These are phyloP conservation scores for Barnettozyma populi DNA, from an alignment of 805 yeast genomes.

Conservation along the genomic window DNA sequence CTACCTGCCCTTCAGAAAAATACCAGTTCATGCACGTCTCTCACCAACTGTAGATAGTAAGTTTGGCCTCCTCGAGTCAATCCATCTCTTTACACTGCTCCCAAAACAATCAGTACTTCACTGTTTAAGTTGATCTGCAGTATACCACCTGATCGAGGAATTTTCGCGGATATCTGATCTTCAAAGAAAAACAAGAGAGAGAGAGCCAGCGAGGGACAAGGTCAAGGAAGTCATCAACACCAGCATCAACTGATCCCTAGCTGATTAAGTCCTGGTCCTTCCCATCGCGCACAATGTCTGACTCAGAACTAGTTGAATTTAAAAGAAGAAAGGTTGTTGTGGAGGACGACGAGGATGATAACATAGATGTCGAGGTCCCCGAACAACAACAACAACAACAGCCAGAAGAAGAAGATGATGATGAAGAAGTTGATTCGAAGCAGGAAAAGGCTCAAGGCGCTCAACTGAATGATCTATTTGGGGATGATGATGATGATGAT, in stretches of 20 bases:
- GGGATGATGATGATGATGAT: conserved; percentile 3
- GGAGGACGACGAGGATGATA: conserved; percentile 19
- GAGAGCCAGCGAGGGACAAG: background rate
- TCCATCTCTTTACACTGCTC: too few species aligned
- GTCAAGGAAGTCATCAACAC: background rate
- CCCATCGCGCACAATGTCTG: conserved; percentile 10
- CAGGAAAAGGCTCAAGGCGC: conserved; percentile 1
- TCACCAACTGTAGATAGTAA: too few species aligned
- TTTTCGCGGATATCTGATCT: background rate
- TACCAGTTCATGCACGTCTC: too few species aligned
- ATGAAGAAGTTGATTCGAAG: conserved; percentile 5
- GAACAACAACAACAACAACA: conserved; percentile 4
- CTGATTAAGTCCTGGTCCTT: background rate
- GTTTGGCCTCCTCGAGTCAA: too few species aligned
- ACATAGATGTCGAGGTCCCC: conserved; percentile 4
- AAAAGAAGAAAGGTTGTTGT: conserved; percentile 14
- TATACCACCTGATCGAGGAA: background rate
- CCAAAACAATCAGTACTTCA: too few species aligned
- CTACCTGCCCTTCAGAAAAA: too few species aligned
- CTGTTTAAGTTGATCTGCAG: too few species aligned
- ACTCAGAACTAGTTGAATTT: conserved; percentile 14
- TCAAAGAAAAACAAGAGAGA: background rate
- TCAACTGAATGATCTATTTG: background rate
- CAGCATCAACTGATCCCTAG: background rate
- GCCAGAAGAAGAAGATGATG: conserved; percentile 3